These are phyloP conservation scores for Penicillium silybi DNA, from an alignment of 495 filamentous ascomycete genomes.

Conservation along the genomic window DNA sequence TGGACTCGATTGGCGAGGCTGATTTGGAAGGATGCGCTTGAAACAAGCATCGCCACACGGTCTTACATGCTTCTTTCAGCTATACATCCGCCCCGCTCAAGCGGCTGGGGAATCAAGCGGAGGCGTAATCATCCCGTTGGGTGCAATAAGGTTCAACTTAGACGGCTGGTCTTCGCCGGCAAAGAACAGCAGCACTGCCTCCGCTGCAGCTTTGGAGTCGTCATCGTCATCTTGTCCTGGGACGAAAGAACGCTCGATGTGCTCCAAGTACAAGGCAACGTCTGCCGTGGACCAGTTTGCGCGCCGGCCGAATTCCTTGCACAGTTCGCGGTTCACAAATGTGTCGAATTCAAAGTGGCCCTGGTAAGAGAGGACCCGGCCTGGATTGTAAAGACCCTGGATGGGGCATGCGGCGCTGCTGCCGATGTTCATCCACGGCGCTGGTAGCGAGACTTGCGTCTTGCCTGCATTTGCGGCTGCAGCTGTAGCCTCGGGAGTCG, in stretches of 20 bases:
- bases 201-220: constrained; percentile 38
- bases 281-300: constrained; percentile 19
- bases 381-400: constrained; percentile 39
- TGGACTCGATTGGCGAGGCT: background rate
- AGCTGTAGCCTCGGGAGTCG: constrained; percentile 13
- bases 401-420: constrained; percentile 29
- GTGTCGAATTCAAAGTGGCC: constrained; percentile 44
- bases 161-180: constrained; percentile 14
- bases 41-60: background rate
- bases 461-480: background rate
- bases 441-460: constrained; percentile 9
- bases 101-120: constrained; percentile 8
- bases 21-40: background rate
- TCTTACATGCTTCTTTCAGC: background rate
- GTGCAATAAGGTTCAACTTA: background rate
- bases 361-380: constrained; percentile 36
- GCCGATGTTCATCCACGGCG: constrained; percentile 35
- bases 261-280: constrained; percentile 18
- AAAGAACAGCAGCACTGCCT: constrained; percentile 35
- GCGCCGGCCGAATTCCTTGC: constrained; percentile 30
- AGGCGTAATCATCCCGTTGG: constrained; percentile 24
- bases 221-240: constrained; percentile 25
- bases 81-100: background rate
- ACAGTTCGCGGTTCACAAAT: constrained; percentile 33
- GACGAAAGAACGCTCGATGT: constrained; percentile 21